Percentiles rank a stretch among this genome's conserved stretches.
phyloP scores from a whole-genome alignment of 192 early-diverging fungal genomes.

The Mortierella hygrophila region DNA sequence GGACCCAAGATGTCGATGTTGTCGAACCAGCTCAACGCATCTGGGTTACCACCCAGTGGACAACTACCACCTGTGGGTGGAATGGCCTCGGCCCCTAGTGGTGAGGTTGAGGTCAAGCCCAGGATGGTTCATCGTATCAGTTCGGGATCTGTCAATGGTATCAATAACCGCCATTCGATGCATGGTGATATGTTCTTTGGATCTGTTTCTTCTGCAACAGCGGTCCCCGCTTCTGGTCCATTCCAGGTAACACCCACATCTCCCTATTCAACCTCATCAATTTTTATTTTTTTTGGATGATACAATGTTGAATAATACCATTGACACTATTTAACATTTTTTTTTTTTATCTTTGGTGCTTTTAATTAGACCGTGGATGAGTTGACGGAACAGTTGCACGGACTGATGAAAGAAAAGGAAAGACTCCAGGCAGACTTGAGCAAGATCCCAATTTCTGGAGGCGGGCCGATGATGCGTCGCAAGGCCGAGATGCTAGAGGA shows the following conservation, averaged over 20 bases:
- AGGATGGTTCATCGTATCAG: constrained; percentile 42
- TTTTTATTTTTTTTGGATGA: too few relatives aligned
- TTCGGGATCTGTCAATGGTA: constrained; percentile 25
- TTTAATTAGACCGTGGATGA: constrained; percentile 42
- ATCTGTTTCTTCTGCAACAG: background rate
- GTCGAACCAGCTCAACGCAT: constrained; percentile 25
- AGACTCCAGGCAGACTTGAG: constrained; percentile 61
- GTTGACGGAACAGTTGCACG: constrained; percentile 57
- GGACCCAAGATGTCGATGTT: constrained; percentile 8
- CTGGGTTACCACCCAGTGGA: constrained; percentile 13
- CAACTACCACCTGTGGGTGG: constrained; percentile 5
- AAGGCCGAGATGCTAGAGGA: constrained; percentile 64
- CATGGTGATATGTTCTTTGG: constrained; percentile 23
- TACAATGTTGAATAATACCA: too few relatives aligned
- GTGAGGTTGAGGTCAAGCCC: constrained; percentile 31
- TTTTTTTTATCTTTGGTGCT: background rate
- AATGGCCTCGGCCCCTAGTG: background rate
- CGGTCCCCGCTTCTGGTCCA: background rate
- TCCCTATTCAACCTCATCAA: background rate
- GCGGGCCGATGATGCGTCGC: constrained; percentile 60
- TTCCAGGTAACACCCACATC: constrained; percentile 11
- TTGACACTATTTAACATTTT: background rate
- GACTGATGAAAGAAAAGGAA: constrained; percentile 61
- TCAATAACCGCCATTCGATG: constrained; percentile 27
- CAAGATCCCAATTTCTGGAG: constrained; percentile 65